These are phyloP conservation scores for Skeletonema menzelii DNA, from an alignment of 108 stramenopile genomes.

Conservation along the genomic window DNA sequence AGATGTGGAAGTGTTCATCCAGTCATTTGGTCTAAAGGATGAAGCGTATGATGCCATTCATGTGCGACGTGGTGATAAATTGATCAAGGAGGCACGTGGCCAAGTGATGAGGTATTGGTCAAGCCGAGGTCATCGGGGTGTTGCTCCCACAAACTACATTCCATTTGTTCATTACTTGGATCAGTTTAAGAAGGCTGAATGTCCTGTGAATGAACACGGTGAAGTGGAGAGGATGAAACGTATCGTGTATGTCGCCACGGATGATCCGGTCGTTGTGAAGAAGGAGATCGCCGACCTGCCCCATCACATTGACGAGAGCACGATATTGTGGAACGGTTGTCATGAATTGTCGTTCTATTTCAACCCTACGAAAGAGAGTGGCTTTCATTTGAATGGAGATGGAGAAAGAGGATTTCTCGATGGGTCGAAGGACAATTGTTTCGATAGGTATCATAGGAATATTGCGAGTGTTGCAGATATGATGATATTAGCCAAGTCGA, in stretches of 20 bases:
- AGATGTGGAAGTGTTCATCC: constrained; percentile 15
- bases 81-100: constrained; percentile 6
- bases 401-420: background rate
- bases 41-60: constrained; percentile 27
- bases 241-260: constrained; percentile 40
- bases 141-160: constrained; percentile 25
- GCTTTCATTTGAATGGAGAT: constrained; percentile 19
- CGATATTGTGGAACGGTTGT: constrained; percentile 20
- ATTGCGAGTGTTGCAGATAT: constrained; percentile 48
- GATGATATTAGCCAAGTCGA: constrained; percentile 17
- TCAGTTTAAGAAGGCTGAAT: constrained; percentile 8
- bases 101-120: background rate
- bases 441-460: constrained; percentile 35
- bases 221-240: constrained; percentile 4
- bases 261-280: constrained; percentile 35
- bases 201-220: constrained; percentile 9
- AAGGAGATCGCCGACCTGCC: constrained; percentile 25
- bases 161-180: constrained; percentile 14
- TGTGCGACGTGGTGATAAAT: constrained; percentile 51
- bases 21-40: constrained; percentile 2
- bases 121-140: constrained; percentile 16
- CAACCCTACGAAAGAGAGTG: constrained; percentile 15
- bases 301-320: background rate
- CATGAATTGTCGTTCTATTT: constrained; percentile 40
- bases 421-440: constrained; percentile 25